Conservation (phyloP, 148 eudicot genomes). For the Camellia japonica region DNA sequence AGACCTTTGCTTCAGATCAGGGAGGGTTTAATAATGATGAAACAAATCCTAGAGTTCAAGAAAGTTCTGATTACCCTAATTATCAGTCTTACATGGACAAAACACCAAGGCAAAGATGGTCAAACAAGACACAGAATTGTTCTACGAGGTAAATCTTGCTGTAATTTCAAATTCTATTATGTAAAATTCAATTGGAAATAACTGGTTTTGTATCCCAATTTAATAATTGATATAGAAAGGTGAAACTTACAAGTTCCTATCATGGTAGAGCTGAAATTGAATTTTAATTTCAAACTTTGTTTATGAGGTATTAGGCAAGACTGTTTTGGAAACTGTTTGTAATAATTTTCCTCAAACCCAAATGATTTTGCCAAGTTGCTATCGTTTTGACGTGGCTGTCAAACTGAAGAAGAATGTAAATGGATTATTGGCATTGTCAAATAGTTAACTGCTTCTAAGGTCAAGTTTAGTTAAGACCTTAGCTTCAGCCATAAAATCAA, state of each 20-base stretch:
- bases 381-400: no score
- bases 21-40: slow-evolving; percentile 34
- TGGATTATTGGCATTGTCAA: no score
- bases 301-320: not conserved
- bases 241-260: not conserved
- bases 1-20: slow-evolving; percentile 33
- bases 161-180: not conserved
- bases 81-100: slow-evolving; percentile 57
- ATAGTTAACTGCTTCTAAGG: no score
- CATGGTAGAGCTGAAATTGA: not conserved
- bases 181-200: not conserved
- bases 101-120: slow-evolving; percentile 59
- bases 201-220: not conserved
- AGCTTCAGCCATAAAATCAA: no score
- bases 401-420: no score
- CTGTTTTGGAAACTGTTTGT: not conserved
- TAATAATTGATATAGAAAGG: not conserved
- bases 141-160: slow-evolving; percentile 57
- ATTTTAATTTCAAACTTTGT: not conserved
- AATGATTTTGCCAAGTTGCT: no score
- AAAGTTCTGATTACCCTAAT: slow-evolving; percentile 44
- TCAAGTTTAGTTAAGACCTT: no score
- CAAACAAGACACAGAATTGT: slow-evolving; percentile 79
- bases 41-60: slow-evolving; percentile 31
- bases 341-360: no score